phyloP scores from a whole-genome alignment of 2,329 filamentous ascomycete species.

The Clonostachys sp. region DNA sequence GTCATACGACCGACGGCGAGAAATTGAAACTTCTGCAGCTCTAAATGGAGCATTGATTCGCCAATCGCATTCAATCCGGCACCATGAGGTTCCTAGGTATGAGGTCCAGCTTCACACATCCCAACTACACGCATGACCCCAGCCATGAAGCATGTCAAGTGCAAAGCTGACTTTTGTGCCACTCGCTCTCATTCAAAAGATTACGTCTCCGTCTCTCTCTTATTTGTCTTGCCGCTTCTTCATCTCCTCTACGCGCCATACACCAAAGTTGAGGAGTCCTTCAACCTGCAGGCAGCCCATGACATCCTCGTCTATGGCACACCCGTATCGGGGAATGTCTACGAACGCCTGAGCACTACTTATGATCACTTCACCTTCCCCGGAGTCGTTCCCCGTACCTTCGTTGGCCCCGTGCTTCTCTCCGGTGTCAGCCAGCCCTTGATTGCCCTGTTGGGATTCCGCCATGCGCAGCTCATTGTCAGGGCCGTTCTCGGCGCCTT shows the following conservation, averaged over 20 bases:
- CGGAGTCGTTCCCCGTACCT: conserved; percentile 86
- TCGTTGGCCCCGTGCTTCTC: conserved; percentile 75
- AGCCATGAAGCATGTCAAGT: no score
- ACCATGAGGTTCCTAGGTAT: conserved; percentile 14
- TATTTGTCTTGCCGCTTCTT: conserved; percentile 55
- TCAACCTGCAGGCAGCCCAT: conserved; percentile 92
- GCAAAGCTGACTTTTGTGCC: no score
- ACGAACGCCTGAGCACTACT: conserved; percentile 47
- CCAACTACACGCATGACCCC: no score
- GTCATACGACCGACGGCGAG: background rate
- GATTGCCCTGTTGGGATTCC: conserved; percentile 49
- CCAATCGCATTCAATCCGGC: background rate
- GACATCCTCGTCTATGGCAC: conserved; percentile 82
- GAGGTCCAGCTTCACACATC: background rate
- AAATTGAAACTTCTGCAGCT: no score
- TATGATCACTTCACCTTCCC: conserved; percentile 93
- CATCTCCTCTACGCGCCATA: conserved; percentile 77
- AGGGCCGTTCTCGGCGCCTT: conserved; percentile 72
- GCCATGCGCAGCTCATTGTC: conserved; percentile 57
- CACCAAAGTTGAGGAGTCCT: conserved; percentile 98
- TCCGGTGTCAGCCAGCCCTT: conserved; percentile 68
- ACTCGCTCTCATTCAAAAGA: conserved; percentile 8
- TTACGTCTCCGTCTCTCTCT: conserved; percentile 13
- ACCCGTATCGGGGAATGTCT: conserved; percentile 41
- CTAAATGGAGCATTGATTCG: no score